Evolutionary conservation across 768 basidiomycete genomes (phyloP).

Genomic region (Fibroporia radiculosa): DNA sequence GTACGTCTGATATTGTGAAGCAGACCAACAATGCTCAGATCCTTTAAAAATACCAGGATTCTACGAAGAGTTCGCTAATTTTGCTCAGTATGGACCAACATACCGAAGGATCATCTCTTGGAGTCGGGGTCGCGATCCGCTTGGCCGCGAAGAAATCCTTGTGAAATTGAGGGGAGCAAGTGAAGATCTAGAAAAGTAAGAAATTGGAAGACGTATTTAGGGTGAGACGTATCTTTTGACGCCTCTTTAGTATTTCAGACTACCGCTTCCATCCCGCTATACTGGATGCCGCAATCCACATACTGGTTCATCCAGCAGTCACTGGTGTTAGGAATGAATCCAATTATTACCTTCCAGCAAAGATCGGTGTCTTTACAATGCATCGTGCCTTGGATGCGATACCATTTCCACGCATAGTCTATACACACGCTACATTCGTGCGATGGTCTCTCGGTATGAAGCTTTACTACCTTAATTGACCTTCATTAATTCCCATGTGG

Average conservation of each 20-base stretch:
- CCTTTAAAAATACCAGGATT: conserved; percentile 16
- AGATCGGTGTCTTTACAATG: conserved; percentile 7
- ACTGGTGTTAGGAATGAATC: conserved; percentile 21
- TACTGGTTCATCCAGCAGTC: conserved; percentile 23
- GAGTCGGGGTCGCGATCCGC: not conserved
- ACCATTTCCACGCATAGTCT: conserved; percentile 14
- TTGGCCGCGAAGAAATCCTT: not conserved
- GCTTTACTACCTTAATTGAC: too few relatives aligned
- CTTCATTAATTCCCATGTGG: too few relatives aligned
- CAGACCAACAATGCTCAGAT: not conserved
- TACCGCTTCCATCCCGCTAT: conserved; percentile 21
- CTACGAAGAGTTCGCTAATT: conserved; percentile 15
- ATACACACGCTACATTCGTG: conserved; percentile 16
- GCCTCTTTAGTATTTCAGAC: too few relatives aligned
- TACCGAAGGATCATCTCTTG: conserved; percentile 23
- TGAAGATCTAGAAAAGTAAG: conserved; percentile 3
- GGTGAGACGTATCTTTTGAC: too few relatives aligned
- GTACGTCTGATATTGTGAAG: not conserved
- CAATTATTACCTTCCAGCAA: conserved; percentile 27
- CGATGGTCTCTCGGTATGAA: conserved; percentile 25
- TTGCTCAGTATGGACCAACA: conserved; percentile 26
- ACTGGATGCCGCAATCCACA: conserved; percentile 30
- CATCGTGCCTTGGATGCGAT: conserved; percentile 14
- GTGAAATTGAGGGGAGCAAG: conserved; percentile 1
- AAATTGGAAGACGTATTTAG: too few relatives aligned